phyloP scores from a whole-genome alignment of 1,139 yeast species.

The Sugiyamaella neomexicana region DNA sequence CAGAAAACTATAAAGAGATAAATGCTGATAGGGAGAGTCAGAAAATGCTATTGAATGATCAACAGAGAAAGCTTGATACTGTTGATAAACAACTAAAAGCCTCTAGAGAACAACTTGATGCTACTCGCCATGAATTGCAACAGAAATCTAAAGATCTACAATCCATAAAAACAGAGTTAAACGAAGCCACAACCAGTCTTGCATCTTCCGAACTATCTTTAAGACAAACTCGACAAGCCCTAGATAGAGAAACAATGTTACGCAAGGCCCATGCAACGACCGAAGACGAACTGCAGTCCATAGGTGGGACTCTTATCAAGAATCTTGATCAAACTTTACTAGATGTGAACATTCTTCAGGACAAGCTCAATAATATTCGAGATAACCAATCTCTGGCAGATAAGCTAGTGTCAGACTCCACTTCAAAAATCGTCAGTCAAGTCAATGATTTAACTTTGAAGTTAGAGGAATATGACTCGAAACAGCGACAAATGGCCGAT shows the following conservation, averaged over 20 bases:
- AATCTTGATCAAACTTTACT: conserved; percentile 34
- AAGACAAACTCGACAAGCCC: conserved; percentile 26
- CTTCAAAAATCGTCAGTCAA: conserved; percentile 17
- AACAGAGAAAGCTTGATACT: conserved; percentile 47
- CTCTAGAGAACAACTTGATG: conserved; percentile 38
- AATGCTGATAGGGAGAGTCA: conserved; percentile 52
- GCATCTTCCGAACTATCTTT: conserved; percentile 28
- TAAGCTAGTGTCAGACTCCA: conserved; percentile 23
- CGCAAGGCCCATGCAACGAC: conserved; percentile 39
- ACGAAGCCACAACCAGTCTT: conserved; percentile 26
- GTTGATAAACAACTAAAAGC: conserved; percentile 47
- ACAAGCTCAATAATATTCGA: conserved; percentile 28
- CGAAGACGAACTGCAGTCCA: conserved; percentile 34
- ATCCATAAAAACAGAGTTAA: conserved; percentile 23
- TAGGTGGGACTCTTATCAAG: conserved; percentile 35
- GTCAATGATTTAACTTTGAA: conserved; percentile 7
- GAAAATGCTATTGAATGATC: conserved; percentile 48
- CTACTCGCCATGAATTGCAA: conserved; percentile 31
- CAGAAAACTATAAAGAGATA: conserved; percentile 50
- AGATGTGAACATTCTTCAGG: conserved; percentile 34
- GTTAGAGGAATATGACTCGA: conserved; percentile 16
- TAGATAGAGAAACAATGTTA: conserved; percentile 32
- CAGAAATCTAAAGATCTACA: conserved; percentile 35
- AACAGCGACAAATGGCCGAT: conserved; percentile 20
- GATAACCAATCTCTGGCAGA: conserved; percentile 26